Percentiles rank a stretch among this genome's conserved stretches.
Conservation (phyloP, 2,329 filamentous ascomycete species). For the Hymenoscyphus fraxineus region DNA sequence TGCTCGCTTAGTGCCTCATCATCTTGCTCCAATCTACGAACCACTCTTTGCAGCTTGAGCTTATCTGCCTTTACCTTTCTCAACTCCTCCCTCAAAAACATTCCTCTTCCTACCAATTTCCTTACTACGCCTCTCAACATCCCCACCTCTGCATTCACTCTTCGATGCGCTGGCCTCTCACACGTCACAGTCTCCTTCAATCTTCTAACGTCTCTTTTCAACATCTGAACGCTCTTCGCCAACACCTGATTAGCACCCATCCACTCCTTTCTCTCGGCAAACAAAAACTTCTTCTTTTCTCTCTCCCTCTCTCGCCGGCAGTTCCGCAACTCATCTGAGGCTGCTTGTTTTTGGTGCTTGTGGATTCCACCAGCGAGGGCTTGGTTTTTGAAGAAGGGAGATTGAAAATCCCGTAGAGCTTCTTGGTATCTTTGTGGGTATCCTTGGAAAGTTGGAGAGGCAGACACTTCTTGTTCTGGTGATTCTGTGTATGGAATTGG, state of each 20-base stretch:
- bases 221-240: neutral
- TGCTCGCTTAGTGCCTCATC: neutral
- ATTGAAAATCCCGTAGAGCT: neutral
- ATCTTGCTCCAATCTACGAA: neutral
- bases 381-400: neutral
- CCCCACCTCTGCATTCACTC: neutral
- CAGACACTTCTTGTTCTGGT: too few relatives aligned
- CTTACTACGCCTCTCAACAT: neutral
- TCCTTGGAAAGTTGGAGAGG: neutral
- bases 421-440: neutral
- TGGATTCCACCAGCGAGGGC: neutral
- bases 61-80: neutral
- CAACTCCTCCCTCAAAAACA: neutral
- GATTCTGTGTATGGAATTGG: too few relatives aligned
- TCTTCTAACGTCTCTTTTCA: neutral
- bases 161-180: neutral
- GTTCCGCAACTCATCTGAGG: neutral
- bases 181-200: neutral
- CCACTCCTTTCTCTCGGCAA: too few relatives aligned
- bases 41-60: neutral
- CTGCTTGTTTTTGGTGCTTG: neutral
- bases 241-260: neutral
- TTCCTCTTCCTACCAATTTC: neutral
- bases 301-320: neutral
- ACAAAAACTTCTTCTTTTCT: too few relatives aligned